Evolutionary conservation across 2,329 filamentous ascomycete genomes (phyloP), one percentile per base, ranked within the genome.

Genomic region (Epichloe amarillans): DNA sequence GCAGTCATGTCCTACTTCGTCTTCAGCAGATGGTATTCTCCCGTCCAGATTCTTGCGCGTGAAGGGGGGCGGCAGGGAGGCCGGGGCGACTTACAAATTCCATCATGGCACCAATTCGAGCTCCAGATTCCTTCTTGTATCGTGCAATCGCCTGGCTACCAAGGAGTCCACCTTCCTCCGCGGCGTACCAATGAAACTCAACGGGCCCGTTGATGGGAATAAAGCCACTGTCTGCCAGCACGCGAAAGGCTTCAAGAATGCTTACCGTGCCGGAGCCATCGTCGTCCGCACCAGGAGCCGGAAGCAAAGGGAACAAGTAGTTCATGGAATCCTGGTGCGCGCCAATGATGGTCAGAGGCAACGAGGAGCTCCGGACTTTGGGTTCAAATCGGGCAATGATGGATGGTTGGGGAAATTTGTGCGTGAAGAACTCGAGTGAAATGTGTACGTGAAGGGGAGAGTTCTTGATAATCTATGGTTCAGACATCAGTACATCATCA

Each of bases 31-130:
- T 33, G 19, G 12, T 15, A 30, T 5, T 17, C 5, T 8, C 11
- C 3, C 5, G 10, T 26, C 4, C n/a, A 10, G n/a, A 15, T 41
- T 15, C 46, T 41, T 48, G 4, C 12, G 39, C 12, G 17, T 4
- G 39, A 23, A 15, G 5, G 33, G 12, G 6, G 11, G 0, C 5
- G 5, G 23, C 23, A 17, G 6, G 11, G 36, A 21, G 17, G 26
- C 2, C 7, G 26, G 8, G 41, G 11, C 12, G 14, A 57, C 61
- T 52, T 44, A 64, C 62, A 53, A 68, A 67, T 64, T 88, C 83
- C 54, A 88, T 72, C 84, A 88, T 88, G 37, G 84, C 84, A 56
- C 83, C 85, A 57, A 88, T 74, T 46, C 80, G 72, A 6, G 75
- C 74, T 40, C 75, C 73, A 40, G 76, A 69, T 58, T 79, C 76